These are phyloP conservation scores for Mortierella sp. DNA, from an alignment of 371 early-diverging fungal genomes.

Conservation along the genomic window DNA sequence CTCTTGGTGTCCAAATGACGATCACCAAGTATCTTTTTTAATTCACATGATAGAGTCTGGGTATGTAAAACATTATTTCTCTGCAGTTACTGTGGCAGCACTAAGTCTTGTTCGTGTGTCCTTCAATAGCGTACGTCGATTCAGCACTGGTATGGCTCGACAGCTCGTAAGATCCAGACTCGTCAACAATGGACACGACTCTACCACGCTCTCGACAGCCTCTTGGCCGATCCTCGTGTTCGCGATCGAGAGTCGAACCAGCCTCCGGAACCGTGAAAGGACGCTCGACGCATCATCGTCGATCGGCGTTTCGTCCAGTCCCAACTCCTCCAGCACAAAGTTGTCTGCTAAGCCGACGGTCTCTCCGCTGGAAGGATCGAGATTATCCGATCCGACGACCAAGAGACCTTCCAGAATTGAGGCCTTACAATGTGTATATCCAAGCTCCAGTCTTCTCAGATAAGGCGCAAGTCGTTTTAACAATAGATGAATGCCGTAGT, in stretches of 20 bases:
- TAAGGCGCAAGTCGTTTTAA: slow-evolving; percentile 12
- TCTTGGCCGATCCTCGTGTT: slow-evolving; percentile 31
- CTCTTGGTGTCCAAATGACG: too few species aligned
- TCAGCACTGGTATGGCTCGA: slow-evolving; percentile 31
- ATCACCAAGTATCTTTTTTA: too few species aligned
- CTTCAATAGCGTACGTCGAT: slow-evolving; percentile 30
- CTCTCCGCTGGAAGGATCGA: too few species aligned
- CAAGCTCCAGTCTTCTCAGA: slow-evolving; percentile 37
- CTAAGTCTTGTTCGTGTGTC: slow-evolving; percentile 3
- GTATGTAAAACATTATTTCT: too few species aligned
- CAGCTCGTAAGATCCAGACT: slow-evolving; percentile 44
- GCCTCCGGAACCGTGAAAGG: slow-evolving; percentile 11
- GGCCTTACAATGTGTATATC: slow-evolving; percentile 22
- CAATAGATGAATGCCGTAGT: slow-evolving; percentile 9
- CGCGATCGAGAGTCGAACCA: slow-evolving; percentile 34
- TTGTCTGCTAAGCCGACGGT: slow-evolving; percentile 2
- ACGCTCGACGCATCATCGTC: slow-evolving; percentile 13
- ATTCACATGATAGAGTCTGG: too few species aligned
- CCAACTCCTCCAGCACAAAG: slow-evolving; percentile 26
- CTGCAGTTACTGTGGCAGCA: too few species aligned
- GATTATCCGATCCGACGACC: too few species aligned
- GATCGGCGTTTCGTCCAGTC: slow-evolving; percentile 35
- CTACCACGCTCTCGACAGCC: slow-evolving; percentile 22
- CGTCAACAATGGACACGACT: slow-evolving; percentile 15
- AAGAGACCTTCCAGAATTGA: slow-evolving; percentile 17